phyloP scores from a whole-genome alignment of 208 protist species.

The Leptomonas seymouri region DNA sequence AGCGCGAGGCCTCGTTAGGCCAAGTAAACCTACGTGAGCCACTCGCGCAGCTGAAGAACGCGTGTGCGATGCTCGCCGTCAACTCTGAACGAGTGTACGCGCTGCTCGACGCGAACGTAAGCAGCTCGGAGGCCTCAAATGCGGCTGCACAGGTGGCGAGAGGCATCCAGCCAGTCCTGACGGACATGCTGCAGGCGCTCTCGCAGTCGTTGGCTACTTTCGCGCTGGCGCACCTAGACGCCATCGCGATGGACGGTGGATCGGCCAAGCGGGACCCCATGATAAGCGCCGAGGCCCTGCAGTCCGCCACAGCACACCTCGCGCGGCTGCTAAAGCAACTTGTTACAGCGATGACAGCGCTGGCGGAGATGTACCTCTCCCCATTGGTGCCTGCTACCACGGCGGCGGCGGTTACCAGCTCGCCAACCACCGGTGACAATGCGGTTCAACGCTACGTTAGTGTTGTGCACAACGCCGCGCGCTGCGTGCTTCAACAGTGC shows the following conservation, averaged over 20 bases:
- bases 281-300: constrained; percentile 22
- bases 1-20: constrained; percentile 37
- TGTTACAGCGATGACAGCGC: constrained; percentile 55
- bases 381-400: constrained; percentile 2
- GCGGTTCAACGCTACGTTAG: constrained; percentile 15
- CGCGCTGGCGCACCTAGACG: constrained; percentile 39
- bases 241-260: constrained; percentile 47
- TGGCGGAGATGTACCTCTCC: constrained; percentile 74
- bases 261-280: constrained; percentile 25
- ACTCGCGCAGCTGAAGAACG: constrained; percentile 80
- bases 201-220: constrained; percentile 44
- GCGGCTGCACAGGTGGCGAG: constrained; percentile 54
- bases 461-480: constrained; percentile 24
- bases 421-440: background rate
- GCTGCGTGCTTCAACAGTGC: constrained; percentile 21
- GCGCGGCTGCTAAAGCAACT: constrained; percentile 58
- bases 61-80: constrained; percentile 71
- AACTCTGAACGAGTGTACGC: constrained; percentile 47
- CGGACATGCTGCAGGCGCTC: constrained; percentile 59
- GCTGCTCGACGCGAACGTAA: constrained; percentile 21
- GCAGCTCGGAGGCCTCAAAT: constrained; percentile 8
- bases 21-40: constrained; percentile 60
- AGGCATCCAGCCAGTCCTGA: constrained; percentile 77
- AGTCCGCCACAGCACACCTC: constrained; percentile 39
- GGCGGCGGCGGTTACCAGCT: background rate